phyloP scores from a whole-genome alignment of 2,329 filamentous ascomycete genomes.

The Coniochaeta hoffmannii region DNA sequence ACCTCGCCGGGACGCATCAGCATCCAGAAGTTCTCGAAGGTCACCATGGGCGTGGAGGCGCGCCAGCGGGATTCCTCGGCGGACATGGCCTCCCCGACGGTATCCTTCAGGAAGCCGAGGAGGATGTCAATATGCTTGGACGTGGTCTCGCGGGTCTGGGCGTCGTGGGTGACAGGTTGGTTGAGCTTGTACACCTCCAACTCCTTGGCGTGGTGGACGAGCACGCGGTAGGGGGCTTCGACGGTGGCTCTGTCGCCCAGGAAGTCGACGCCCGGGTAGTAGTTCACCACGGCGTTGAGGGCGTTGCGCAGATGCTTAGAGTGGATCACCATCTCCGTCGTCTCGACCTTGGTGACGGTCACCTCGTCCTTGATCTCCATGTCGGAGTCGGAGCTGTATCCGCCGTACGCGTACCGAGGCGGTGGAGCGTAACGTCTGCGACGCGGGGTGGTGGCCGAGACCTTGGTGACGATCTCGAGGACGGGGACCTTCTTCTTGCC shows the following conservation, averaged over 20 bases:
- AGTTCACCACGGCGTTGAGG: slow-evolving; percentile 37
- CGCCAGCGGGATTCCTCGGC: slow-evolving; percentile 33
- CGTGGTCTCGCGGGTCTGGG: slow-evolving; percentile 32
- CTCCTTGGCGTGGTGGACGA: slow-evolving; percentile 37
- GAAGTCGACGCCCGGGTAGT: slow-evolving; percentile 36
- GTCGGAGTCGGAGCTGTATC: slow-evolving; percentile 16
- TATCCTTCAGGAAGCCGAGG: slow-evolving; percentile 32
- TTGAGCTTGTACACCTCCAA: slow-evolving; percentile 32
- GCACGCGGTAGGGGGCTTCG: slow-evolving; percentile 36
- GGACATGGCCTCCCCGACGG: slow-evolving; percentile 26
- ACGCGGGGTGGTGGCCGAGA: slow-evolving; percentile 18
- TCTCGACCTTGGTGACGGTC: slow-evolving; percentile 18
- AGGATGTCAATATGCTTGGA: slow-evolving; percentile 37
- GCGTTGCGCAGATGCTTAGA: slow-evolving; percentile 38
- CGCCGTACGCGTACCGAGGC: slow-evolving; percentile 17
- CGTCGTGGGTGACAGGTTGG: slow-evolving; percentile 32
- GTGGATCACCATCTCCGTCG: slow-evolving; percentile 34
- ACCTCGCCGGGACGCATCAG: slow-evolving; percentile 37
- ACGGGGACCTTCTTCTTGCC: slow-evolving; percentile 22
- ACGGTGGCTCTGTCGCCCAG: slow-evolving; percentile 28
- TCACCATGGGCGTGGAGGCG: slow-evolving; percentile 29
- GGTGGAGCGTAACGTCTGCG: slow-evolving; percentile 4
- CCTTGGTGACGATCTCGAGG: slow-evolving; percentile 35
- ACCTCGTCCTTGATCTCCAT: slow-evolving; percentile 14
- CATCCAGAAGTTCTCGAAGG: slow-evolving; percentile 38